phyloP scores from a whole-genome alignment of 495 filamentous ascomycete species.

The Penicillium canescens region DNA sequence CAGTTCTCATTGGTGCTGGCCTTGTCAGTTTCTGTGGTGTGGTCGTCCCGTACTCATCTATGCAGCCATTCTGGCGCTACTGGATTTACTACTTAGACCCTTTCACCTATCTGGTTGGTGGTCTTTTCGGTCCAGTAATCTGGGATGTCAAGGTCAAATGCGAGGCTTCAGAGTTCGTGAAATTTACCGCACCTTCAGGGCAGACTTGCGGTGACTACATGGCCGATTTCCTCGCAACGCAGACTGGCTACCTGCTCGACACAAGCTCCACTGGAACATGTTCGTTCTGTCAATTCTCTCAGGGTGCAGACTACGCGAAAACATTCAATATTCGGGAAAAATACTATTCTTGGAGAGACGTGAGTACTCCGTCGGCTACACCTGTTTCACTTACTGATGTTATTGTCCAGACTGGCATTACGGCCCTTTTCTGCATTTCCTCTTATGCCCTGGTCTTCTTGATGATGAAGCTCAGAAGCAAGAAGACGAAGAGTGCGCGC shows the following conservation, averaged over 20 bases:
- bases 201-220: slow-evolving; percentile 72
- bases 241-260: slow-evolving; percentile 61
- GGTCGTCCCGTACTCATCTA: slow-evolving; percentile 50
- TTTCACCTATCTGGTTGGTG: slow-evolving; percentile 55
- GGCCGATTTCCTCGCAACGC: slow-evolving; percentile 45
- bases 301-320: slow-evolving; percentile 41
- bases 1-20: slow-evolving; percentile 49
- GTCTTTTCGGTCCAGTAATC: slow-evolving; percentile 42
- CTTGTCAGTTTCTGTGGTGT: slow-evolving; percentile 58
- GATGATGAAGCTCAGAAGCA: slow-evolving; percentile 47
- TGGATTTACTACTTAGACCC: slow-evolving; percentile 60
- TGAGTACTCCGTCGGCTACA: slow-evolving; percentile 15
- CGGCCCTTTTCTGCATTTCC: slow-evolving; percentile 42
- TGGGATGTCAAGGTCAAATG: slow-evolving; percentile 57
- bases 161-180: slow-evolving; percentile 54
- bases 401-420: slow-evolving; percentile 36
- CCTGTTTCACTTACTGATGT: slow-evolving; percentile 8
- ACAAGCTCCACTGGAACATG: slow-evolving; percentile 55
- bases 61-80: slow-evolving; percentile 59
- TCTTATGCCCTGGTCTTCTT: slow-evolving; percentile 40
- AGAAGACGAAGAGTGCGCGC: slow-evolving; percentile 43
- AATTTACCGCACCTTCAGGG: slow-evolving; percentile 60
- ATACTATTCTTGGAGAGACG: slow-evolving; percentile 48
- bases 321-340: slow-evolving; percentile 39
- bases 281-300: slow-evolving; percentile 57